Evolutionary conservation across 371 early-diverging fungal species (phyloP), one percentile per base, ranked within the genome.

Genomic region (Mucor racemosus): DNA sequence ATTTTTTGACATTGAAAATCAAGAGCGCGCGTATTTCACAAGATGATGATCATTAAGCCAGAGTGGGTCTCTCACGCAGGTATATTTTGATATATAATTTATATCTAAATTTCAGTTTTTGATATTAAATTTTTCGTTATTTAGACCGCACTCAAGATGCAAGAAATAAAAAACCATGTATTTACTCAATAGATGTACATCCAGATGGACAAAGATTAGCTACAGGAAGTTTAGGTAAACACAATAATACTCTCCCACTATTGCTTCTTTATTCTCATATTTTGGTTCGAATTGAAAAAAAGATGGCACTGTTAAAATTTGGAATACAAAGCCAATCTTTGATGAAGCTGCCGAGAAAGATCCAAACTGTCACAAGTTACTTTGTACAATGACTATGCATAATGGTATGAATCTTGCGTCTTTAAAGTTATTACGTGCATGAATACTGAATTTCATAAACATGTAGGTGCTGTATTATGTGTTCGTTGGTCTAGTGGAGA

Each of bases 141-240:
- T 15, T 39, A 65, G 65, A 62, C 36, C 59, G 60, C n/a, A 50
- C 67, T 21, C 59, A 59, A n/a, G 67, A 64, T 54, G 54, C 69
- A 0, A 69, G 60, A 64, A 55, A 60, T 19, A 86, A 86, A 61
- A 86, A 82, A 50, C 88, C 88, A 7, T 88, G 92, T 63, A 94
- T 97, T 67, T 97, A 93, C 82, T 92, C 95, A 5, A 54, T 95
- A 33, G 90, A 95, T 78, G 91, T 94, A 9, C 92, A 95, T 82
- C 95, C 97, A 1, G 84, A 86, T 67, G 94, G 95, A 54, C 83
- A 82, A 33, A 84, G 92, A 44, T 76, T 97, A 15, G 97, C 95
- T 33, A 97, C 97, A 3, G 96, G 93, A 33, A 91, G 94, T 33
- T 88, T 90, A 73, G 94, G 92, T 92, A 77, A 53, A 26, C 26